Evolutionary conservation across 140 eudicot species (phyloP).

Genomic region (Ambrosia hybrid): DNA sequence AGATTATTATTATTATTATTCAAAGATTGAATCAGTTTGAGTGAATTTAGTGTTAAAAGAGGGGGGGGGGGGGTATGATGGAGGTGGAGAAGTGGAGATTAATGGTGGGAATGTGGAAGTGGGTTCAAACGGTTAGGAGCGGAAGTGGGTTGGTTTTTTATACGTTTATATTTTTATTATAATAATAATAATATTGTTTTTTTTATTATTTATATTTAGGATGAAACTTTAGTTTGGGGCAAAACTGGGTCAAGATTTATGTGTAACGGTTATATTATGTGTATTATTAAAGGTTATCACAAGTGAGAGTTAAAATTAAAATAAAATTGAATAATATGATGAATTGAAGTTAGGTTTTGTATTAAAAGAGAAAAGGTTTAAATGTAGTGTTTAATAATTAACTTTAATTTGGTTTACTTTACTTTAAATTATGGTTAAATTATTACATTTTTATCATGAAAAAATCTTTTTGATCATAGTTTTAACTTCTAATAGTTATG

Average conservation of each 20-base stretch:
- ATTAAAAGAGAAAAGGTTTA: background rate
- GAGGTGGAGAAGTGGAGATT: background rate
- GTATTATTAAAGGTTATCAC: background rate
- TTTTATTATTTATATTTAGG: background rate
- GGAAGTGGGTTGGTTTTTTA: conserved; percentile 24
- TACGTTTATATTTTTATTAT: too few species aligned
- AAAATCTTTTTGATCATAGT: too few species aligned
- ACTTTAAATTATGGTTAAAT: too few species aligned
- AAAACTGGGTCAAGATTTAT: background rate
- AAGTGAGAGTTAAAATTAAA: background rate
- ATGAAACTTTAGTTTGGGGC: background rate
- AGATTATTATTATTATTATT: too few species aligned
- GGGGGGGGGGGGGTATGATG: background rate
- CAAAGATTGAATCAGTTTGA: conserved; percentile 16
- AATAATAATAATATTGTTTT: too few species aligned
- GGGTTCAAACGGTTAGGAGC: conserved; percentile 43
- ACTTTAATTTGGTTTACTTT: background rate
- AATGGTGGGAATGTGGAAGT: conserved; percentile 21
- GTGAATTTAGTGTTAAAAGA: conserved; percentile 23
- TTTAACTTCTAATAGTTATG: too few species aligned
- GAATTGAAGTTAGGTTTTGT: too few species aligned
- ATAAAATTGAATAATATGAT: background rate
- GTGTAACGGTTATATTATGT: conserved; percentile 11
- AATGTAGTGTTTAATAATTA: background rate
- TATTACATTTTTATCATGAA: too few species aligned